Base-by-base conservation (phyloP, 2,329 filamentous ascomycete species). In the Ascochyta clinopodiicola region DNA sequence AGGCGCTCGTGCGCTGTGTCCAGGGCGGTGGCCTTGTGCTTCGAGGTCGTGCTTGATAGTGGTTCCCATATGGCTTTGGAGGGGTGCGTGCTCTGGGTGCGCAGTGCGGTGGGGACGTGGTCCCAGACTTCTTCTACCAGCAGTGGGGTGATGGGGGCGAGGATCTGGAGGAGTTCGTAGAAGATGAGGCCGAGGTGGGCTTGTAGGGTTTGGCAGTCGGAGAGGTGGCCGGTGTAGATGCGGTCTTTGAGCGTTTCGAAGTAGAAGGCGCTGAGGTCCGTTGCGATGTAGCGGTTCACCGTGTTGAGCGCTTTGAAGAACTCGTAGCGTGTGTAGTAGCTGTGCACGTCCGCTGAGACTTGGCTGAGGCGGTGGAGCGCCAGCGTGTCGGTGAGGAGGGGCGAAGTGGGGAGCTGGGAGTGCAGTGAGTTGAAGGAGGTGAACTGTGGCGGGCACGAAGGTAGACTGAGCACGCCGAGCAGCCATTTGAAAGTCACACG, bases 241-340 rank as follows among this genome's bases (percentile, higher is more conserved):
- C 91, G 84, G 69, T 99, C 95, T 76, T 99, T 99, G 66, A 93
- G 82, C 0, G 90, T 87, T 75, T 99, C 95, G 53, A 99, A 86
- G 74, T 98, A 99, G 75, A 97, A 96, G 0, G 94, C 89, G 0
- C 92, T 97, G 22, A 99, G 82, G 63, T 97, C 91, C 22, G 83
- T 86, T 51, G 87, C 86, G 56, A 96, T 83, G 88, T 93, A 97
- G 60, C 86, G 85, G 75, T 93, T 96, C 61, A 98, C 82, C 4
- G 83, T 77, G 56, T 82, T 86, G 6, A 92, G 80, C 12, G 84
- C 93, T 75, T 87, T 90, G 82, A 92, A 88, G 75, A 96, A 97
- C 69, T 96, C 91, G 70, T 91, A 89, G 24, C 84, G 84, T 32
- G 83, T 77, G 69, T 88, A 92, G 21, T 88, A 83, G 15, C 80